Evolutionary conservation across 2,329 filamentous ascomycete species (phyloP).

Genomic region (Aciculosporium take): DNA sequence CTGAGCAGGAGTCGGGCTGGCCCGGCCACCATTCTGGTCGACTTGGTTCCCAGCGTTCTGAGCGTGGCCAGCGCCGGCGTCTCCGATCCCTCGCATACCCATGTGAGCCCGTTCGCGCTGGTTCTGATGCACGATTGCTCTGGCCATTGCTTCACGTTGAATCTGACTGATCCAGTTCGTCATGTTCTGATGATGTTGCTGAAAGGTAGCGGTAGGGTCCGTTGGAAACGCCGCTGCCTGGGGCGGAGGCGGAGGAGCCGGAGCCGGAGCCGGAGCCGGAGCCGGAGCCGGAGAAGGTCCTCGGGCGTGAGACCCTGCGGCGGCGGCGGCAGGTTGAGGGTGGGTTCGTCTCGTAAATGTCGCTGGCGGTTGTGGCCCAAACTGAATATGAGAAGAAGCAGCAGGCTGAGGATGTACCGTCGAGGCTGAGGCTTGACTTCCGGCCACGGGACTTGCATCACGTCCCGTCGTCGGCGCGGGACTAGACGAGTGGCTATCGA

Average conservation of each 20-base stretch:
- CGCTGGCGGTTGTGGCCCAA: conserved; percentile 17
- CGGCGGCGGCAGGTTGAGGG: conserved; percentile 14
- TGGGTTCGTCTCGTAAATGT: conserved; percentile 17
- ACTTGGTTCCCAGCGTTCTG: conserved; percentile 9
- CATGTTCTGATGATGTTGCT: conserved; percentile 28
- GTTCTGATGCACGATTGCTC: conserved; percentile 27
- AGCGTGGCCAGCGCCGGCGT: conserved; percentile 11
- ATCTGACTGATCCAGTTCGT: conserved; percentile 31
- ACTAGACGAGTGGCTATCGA: conserved; percentile 16
- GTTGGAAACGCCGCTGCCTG: conserved; percentile 10
- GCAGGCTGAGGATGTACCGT: conserved; percentile 7
- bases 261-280: too few relatives aligned
- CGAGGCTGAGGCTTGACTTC: neutral
- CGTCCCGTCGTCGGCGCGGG: conserved; percentile 11
- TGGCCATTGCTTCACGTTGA: conserved; percentile 31
- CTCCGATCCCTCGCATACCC: conserved; percentile 27
- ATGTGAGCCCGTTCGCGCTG: conserved; percentile 27
- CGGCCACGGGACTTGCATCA: conserved; percentile 14
- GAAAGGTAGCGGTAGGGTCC: conserved; percentile 18
- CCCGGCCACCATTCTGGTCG: conserved; percentile 12
- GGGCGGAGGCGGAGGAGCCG: conserved; percentile 16
- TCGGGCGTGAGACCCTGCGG: conserved; percentile 16
- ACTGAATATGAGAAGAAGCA: conserved; percentile 6
- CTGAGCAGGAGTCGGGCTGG: conserved; percentile 12
- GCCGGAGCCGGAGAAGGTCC: conserved; percentile 17